phyloP scores from a whole-genome alignment of 2,329 filamentous ascomycete genomes.

The Aureobasidium vineae region DNA sequence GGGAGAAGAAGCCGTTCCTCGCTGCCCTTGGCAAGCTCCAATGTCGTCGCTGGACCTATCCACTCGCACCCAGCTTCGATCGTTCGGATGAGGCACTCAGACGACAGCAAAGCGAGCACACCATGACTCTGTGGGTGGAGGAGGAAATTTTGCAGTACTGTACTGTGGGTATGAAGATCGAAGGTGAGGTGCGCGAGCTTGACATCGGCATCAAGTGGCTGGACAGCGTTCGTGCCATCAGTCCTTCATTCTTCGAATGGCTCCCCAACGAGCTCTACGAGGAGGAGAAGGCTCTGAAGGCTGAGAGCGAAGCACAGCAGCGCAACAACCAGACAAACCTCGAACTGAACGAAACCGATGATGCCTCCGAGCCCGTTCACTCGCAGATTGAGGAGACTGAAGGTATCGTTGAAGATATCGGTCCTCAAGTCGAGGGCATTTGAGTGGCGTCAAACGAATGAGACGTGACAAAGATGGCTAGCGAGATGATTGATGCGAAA shows the following conservation, averaged over 20 bases:
- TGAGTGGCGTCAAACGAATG: neutral
- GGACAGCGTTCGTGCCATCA: constrained; percentile 42
- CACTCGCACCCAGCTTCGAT: constrained; percentile 26
- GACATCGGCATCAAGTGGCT: constrained; percentile 38
- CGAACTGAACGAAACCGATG: neutral
- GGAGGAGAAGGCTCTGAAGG: constrained; percentile 26
- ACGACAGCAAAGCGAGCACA: constrained; percentile 47
- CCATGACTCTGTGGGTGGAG: constrained; percentile 65
- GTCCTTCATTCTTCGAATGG: constrained; percentile 47
- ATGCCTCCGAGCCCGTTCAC: neutral
- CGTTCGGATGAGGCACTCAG: constrained; percentile 35
- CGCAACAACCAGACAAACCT: neutral
- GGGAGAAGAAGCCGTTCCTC: constrained; percentile 44
- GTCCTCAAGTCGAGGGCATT: neutral
- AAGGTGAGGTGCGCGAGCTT: constrained; percentile 37
- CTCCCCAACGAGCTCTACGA: constrained; percentile 45
- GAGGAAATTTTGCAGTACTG: constrained; percentile 57
- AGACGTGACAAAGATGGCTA: neutral
- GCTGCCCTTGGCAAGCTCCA: constrained; percentile 54
- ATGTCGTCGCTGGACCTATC: constrained; percentile 53
- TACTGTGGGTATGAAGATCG: constrained; percentile 56
- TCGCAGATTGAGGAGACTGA: neutral
- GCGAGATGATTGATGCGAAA: neutral
- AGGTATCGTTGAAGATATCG: neutral
- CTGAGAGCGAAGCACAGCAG: constrained; percentile 12